These are phyloP conservation scores for Berberis thunbergii DNA, from an alignment of 164 flowering plant genomes.

Conservation along the genomic window DNA sequence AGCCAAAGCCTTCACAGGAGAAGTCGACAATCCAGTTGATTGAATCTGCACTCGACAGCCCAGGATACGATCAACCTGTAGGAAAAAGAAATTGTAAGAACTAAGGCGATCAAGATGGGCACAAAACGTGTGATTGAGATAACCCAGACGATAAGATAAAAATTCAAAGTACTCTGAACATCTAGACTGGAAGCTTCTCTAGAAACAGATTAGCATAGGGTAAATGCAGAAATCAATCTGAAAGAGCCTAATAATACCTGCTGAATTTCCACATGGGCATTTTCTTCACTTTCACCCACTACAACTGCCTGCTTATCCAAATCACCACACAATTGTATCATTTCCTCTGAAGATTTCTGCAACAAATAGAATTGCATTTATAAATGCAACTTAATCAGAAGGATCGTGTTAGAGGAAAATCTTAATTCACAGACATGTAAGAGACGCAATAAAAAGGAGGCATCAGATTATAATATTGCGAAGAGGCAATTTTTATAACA, in stretches of 20 bases:
- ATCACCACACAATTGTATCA: slow-evolving; percentile 12
- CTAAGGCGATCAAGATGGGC: no score
- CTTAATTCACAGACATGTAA: not conserved
- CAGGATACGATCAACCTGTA: slow-evolving; percentile 82
- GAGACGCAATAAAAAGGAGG: no score
- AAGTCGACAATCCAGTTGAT: not conserved
- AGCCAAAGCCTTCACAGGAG: slow-evolving; percentile 6
- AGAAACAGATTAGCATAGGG: not conserved
- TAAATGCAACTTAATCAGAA: not conserved
- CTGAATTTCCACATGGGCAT: slow-evolving; percentile 25
- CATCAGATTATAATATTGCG: no score
- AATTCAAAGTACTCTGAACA: no score
- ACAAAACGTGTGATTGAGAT: no score
- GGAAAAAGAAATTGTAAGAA: slow-evolving; percentile 4
- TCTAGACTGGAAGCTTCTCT: no score
- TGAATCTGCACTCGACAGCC: slow-evolving; percentile 67
- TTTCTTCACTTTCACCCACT: slow-evolving; percentile 26
- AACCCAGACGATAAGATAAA: no score
- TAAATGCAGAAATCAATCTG: not conserved
- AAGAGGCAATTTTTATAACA: no score
- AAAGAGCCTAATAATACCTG: slow-evolving; percentile 35
- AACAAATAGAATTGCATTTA: slow-evolving; percentile 2
- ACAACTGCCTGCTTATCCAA: slow-evolving; percentile 19
- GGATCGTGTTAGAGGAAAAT: not conserved
- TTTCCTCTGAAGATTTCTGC: slow-evolving; percentile 33